Conservation (phyloP, 2,329 filamentous ascomycete genomes). For the Fusarium verrucosum region DNA sequence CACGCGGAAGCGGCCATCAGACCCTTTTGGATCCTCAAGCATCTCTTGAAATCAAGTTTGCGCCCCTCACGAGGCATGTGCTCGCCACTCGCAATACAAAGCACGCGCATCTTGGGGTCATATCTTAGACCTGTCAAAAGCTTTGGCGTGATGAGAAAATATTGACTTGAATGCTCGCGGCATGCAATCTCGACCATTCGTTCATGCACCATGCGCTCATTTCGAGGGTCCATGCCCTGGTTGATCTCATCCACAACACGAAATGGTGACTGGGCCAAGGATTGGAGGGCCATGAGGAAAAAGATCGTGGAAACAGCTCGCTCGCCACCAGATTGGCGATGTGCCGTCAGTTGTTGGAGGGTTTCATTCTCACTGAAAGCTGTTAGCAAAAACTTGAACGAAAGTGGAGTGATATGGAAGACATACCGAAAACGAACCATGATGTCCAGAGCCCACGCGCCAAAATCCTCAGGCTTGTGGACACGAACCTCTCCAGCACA, state of each 20-base stretch:
- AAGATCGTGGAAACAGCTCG: slow-evolving; percentile 97
- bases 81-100: slow-evolving; percentile 93
- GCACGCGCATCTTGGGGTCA: slow-evolving; percentile 88
- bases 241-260: slow-evolving; percentile 99
- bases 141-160: slow-evolving; percentile 98
- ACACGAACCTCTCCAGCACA: slow-evolving; percentile 91
- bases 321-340: slow-evolving; percentile 96
- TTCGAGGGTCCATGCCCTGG: slow-evolving; percentile 98
- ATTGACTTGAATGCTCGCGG: slow-evolving; percentile 79
- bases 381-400: slow-evolving; percentile 11
- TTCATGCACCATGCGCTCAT: slow-evolving; percentile 97
- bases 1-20: slow-evolving; percentile 49
- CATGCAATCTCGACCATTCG: slow-evolving; percentile 99
- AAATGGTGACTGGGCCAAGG: slow-evolving; percentile 92
- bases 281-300: slow-evolving; percentile 97
- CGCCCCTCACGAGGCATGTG: slow-evolving; percentile 66
- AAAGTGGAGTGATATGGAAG: neutral
- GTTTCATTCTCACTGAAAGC: slow-evolving; percentile 75
- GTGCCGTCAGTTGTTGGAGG: slow-evolving; percentile 85
- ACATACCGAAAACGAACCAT: slow-evolving; percentile 90
- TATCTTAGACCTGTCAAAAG: slow-evolving; percentile 86
- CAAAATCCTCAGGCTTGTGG: slow-evolving; percentile 92
- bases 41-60: slow-evolving; percentile 60
- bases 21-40: slow-evolving; percentile 56
- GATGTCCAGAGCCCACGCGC: slow-evolving; percentile 92